Conservation (phyloP, 23 red algal species). For the Gracilariopsis chorda region DNA sequence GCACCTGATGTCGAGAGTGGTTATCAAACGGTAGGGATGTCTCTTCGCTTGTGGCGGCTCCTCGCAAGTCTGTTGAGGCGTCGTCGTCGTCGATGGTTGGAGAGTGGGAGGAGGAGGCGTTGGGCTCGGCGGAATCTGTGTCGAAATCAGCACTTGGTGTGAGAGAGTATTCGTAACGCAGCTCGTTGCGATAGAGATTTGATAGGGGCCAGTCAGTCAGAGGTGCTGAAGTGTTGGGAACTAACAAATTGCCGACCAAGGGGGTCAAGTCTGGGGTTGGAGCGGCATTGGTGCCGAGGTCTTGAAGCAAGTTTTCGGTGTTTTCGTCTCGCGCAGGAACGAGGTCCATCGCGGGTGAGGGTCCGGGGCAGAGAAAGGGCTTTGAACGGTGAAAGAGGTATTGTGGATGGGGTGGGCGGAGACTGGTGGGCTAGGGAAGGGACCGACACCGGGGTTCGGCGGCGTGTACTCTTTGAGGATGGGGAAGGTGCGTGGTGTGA, state of each 20-base stretch:
- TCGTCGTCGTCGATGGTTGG: not conserved
- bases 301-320: not conserved
- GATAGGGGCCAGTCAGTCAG: slow-evolving; percentile 46
- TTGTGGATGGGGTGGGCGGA: not conserved
- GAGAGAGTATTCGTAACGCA: slow-evolving; percentile 50
- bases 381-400: not conserved
- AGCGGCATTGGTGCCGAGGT: not conserved
- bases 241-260: not conserved
- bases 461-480: not conserved
- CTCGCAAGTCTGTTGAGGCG: not conserved
- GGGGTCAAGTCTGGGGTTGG: not conserved
- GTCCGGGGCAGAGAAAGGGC: not conserved
- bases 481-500: not conserved
- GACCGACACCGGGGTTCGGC: not conserved
- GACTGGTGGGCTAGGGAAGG: not conserved
- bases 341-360: slow-evolving; percentile 2
- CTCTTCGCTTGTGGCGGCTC: slow-evolving; percentile 39
- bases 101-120: not conserved
- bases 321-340: not conserved
- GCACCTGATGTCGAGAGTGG: not conserved
- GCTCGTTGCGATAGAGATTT: not conserved
- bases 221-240: not conserved
- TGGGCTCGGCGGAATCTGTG: slow-evolving; percentile 27
- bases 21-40: slow-evolving; percentile 4
- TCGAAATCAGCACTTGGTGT: slow-evolving; percentile 45